phyloP scores from a whole-genome alignment of 2,329 filamentous ascomycete genomes.

The Knufia petricola region DNA sequence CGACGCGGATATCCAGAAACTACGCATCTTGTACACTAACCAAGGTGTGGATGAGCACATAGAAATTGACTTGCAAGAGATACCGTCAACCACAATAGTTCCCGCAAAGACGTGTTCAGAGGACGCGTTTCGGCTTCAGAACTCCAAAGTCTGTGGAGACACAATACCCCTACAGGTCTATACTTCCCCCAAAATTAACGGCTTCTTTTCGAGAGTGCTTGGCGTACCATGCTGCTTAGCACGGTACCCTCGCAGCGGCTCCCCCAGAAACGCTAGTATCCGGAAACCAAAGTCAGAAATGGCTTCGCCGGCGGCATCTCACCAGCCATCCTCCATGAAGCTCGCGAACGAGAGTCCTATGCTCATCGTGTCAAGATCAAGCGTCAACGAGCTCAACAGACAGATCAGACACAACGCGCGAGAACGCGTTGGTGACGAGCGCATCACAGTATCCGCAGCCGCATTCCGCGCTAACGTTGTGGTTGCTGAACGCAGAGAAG shows the following conservation, averaged over 20 bases:
- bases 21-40: slow-evolving; percentile 47
- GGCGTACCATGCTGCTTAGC: slow-evolving; percentile 75
- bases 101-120: slow-evolving; percentile 25
- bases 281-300: slow-evolving; percentile 28
- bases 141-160: slow-evolving; percentile 76
- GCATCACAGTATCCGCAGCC: slow-evolving; percentile 53
- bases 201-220: slow-evolving; percentile 68
- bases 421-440: slow-evolving; percentile 36
- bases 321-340: slow-evolving; percentile 48
- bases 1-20: slow-evolving; percentile 56
- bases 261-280: slow-evolving; percentile 20
- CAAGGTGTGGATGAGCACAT: slow-evolving; percentile 26
- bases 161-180: slow-evolving; percentile 63
- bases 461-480: slow-evolving; percentile 88
- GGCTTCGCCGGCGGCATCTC: slow-evolving; percentile 38
- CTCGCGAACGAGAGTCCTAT: slow-evolving; percentile 93
- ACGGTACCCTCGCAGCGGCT: slow-evolving; percentile 63
- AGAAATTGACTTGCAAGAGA: slow-evolving; percentile 49
- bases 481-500: slow-evolving; percentile 41
- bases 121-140: slow-evolving; percentile 28
- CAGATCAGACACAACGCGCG: slow-evolving; percentile 51
- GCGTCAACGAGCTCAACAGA: slow-evolving; percentile 67
- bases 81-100: slow-evolving; percentile 30
- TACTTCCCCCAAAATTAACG: slow-evolving; percentile 52
- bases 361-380: slow-evolving; percentile 69